Conservation (phyloP, 169 alveolate species). For the Theileria sp. region DNA sequence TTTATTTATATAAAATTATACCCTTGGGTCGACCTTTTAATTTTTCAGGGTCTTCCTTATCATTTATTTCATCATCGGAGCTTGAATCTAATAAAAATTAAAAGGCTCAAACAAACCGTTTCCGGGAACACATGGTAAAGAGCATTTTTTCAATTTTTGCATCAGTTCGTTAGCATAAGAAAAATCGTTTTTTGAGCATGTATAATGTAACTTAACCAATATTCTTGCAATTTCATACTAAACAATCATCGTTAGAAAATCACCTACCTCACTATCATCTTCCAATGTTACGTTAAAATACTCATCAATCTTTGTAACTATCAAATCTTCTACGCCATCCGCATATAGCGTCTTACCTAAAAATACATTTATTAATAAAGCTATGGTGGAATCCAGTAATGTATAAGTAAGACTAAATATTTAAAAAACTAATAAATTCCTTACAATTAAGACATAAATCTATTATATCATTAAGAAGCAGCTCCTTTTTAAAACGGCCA, state of each 20-base stretch:
- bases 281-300: constrained; percentile 50
- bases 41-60: neutral
- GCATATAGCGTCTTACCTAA: constrained; percentile 41
- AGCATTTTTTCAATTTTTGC: constrained; percentile 42
- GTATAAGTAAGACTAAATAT: neutral
- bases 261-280: constrained; percentile 59
- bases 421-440: neutral
- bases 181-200: constrained; percentile 37
- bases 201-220: constrained; percentile 40
- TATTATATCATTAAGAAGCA: constrained; percentile 24
- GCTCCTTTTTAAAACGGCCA: constrained; percentile 23
- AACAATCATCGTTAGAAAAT: neutral
- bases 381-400: neutral
- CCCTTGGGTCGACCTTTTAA: neutral
- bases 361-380: neutral
- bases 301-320: constrained; percentile 41
- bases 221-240: constrained; percentile 58
- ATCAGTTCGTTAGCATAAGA: constrained; percentile 40
- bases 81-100: constrained; percentile 8
- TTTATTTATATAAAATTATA: neutral
- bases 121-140: neutral
- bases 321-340: constrained; percentile 57
- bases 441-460: constrained; percentile 52
- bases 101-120: constrained; percentile 2
- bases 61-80: constrained; percentile 13